Conservation (phyloP, 2,329 filamentous ascomycete genomes). For the Neofusicoccum sp. region DNA sequence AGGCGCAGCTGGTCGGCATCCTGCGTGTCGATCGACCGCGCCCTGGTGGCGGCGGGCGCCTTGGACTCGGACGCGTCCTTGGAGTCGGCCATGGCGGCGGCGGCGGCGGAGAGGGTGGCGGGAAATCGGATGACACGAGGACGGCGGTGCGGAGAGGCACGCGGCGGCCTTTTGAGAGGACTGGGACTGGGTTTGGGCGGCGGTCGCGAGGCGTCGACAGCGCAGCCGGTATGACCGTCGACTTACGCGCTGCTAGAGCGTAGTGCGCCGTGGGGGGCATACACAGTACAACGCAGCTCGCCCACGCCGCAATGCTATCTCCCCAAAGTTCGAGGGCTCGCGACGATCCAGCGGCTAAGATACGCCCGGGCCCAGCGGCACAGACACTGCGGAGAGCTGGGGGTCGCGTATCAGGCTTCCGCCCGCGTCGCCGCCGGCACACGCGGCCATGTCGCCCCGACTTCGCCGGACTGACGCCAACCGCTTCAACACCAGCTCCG, state of each 20-base stretch:
- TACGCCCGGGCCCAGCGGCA: too few relatives aligned
- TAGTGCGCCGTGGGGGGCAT: too few relatives aligned
- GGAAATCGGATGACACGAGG: neutral
- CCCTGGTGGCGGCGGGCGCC: constrained; percentile 10
- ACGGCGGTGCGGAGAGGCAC: neutral
- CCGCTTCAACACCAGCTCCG: neutral
- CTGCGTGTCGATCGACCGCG: neutral
- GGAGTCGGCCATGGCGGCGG: neutral
- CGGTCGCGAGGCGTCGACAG: too few relatives aligned
- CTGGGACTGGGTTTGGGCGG: too few relatives aligned
- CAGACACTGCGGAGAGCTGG: neutral
- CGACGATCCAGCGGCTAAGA: too few relatives aligned
- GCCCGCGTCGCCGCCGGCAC: neutral
- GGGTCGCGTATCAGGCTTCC: neutral
- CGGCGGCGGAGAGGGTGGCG: neutral
- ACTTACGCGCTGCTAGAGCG: too few relatives aligned
- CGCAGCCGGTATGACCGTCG: too few relatives aligned
- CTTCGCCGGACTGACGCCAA: neutral
- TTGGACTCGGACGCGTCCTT: neutral
- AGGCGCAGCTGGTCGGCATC: constrained; percentile 16
- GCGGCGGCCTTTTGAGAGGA: neutral
- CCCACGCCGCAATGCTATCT: too few relatives aligned
- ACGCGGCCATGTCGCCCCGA: neutral
- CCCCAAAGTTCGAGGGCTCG: too few relatives aligned
- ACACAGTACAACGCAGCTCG: too few relatives aligned